Evolutionary conservation across 352 stramenopile genomes (phyloP).

Genomic region (Albugo candida): DNA sequence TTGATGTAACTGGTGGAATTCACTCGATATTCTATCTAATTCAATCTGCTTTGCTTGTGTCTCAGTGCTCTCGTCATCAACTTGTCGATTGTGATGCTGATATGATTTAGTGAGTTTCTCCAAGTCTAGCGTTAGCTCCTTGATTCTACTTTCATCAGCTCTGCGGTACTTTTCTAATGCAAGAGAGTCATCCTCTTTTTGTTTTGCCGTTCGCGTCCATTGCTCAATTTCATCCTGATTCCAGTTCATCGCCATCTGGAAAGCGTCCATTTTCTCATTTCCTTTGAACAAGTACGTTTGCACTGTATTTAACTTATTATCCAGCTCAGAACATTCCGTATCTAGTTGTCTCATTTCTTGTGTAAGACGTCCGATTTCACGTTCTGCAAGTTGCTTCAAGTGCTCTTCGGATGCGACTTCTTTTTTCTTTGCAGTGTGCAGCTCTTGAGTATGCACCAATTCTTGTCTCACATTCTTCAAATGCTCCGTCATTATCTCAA

Average conservation of each 20-base stretch:
- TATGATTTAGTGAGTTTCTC: constrained; percentile 84
- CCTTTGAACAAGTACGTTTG: constrained; percentile 85
- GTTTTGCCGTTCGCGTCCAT: constrained; percentile 86
- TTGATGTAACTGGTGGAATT: constrained; percentile 84
- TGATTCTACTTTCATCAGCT: constrained; percentile 89
- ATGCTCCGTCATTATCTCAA: constrained; percentile 90
- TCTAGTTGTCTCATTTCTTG: constrained; percentile 60
- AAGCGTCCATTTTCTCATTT: constrained; percentile 89
- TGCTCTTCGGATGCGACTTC: constrained; percentile 89
- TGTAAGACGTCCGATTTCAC: constrained; percentile 72
- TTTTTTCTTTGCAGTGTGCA: constrained; percentile 83
- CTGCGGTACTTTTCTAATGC: constrained; percentile 85
- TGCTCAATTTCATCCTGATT: constrained; percentile 97
- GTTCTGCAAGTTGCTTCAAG: constrained; percentile 77
- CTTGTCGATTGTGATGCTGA: constrained; percentile 49
- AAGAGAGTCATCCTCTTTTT: constrained; percentile 92
- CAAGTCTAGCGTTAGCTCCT: constrained; percentile 85
- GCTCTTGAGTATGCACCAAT: constrained; percentile 84
- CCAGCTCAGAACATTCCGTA: constrained; percentile 45
- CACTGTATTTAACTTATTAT: constrained; percentile 73
- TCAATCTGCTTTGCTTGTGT: constrained; percentile 92
- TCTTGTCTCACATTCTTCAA: constrained; percentile 93
- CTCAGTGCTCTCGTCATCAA: constrained; percentile 77
- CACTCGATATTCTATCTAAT: constrained; percentile 86
- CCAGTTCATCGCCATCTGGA: constrained; percentile 95